These are phyloP conservation scores for Suhomyces panamericanus DNA, from an alignment of 1,139 yeast genomes.

Conservation along the genomic window DNA sequence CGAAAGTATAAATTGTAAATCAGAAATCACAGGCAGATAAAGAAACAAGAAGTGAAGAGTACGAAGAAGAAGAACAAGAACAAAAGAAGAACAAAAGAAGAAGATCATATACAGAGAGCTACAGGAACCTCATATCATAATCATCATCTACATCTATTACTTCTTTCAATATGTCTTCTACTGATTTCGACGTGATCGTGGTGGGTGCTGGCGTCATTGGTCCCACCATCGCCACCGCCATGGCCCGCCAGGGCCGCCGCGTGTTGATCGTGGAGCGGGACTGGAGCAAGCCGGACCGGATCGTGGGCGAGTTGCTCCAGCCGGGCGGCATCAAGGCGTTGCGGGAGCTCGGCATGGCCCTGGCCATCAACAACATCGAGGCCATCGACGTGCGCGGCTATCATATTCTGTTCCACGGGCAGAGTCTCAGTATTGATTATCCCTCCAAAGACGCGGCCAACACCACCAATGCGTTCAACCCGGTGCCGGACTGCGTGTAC, in stretches of 20 bases:
- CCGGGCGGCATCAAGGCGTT: slow-evolving; percentile 91
- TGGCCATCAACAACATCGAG: slow-evolving; percentile 76
- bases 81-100: too few relatives aligned
- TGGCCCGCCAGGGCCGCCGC: slow-evolving; percentile 85
- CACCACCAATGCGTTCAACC: slow-evolving; percentile 42
- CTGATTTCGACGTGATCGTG: slow-evolving; percentile 58
- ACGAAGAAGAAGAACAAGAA: too few relatives aligned
- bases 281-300: slow-evolving; percentile 89
- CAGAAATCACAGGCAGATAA: too few relatives aligned
- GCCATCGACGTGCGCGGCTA: slow-evolving; percentile 82
- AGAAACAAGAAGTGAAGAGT: too few relatives aligned
- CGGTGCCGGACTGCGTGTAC: slow-evolving; percentile 55
- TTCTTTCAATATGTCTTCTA: slow-evolving; percentile 4
- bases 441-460: slow-evolving; percentile 59
- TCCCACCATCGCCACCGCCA: slow-evolving; percentile 85
- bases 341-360: slow-evolving; percentile 75
- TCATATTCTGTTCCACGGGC: slow-evolving; percentile 65
- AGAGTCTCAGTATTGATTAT: slow-evolving; percentile 62
- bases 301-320: slow-evolving; percentile 95
- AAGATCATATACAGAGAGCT: too few relatives aligned
- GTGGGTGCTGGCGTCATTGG: slow-evolving; percentile 98
- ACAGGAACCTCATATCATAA: too few relatives aligned
- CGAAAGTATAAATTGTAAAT: too few relatives aligned
- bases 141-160: too few relatives aligned
- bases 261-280: slow-evolving; percentile 82